Evolutionary conservation across 371 early-diverging fungal species (phyloP).

Genomic region (Mucor circinelloides): DNA sequence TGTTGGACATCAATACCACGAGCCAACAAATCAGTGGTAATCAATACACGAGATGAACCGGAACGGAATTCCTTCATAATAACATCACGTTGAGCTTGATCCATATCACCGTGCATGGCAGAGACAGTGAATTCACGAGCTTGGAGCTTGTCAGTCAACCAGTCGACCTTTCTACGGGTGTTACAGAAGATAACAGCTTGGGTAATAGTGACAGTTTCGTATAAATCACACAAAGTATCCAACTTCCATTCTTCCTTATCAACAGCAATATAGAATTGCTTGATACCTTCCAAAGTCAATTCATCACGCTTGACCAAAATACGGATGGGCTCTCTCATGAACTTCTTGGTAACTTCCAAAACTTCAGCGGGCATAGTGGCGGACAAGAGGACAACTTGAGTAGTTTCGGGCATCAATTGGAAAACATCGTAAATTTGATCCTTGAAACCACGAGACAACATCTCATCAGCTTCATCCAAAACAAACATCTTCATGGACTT

Average conservation of each 20-base stretch:
- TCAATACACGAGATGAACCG: slow-evolving; percentile 94
- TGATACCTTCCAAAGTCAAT: slow-evolving; percentile 92
- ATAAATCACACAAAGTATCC: slow-evolving; percentile 91
- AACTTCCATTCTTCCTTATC: slow-evolving; percentile 92
- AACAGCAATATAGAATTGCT: slow-evolving; percentile 94
- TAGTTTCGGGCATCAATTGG: slow-evolving; percentile 79
- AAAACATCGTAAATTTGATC: slow-evolving; percentile 95
- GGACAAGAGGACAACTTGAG: slow-evolving; percentile 90
- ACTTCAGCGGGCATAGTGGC: slow-evolving; percentile 95
- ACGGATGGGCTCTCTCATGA: slow-evolving; percentile 90
- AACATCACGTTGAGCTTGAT: slow-evolving; percentile 94
- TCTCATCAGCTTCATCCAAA: slow-evolving; percentile 98
- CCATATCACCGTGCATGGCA: slow-evolving; percentile 97
- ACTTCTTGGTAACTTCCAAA: slow-evolving; percentile 89
- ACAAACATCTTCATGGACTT: slow-evolving; percentile 89
- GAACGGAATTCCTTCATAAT: slow-evolving; percentile 98
- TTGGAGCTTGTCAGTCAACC: slow-evolving; percentile 83
- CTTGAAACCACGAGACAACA: slow-evolving; percentile 93
- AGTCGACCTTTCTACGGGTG: slow-evolving; percentile 93
- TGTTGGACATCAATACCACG: slow-evolving; percentile 99
- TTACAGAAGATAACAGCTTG: slow-evolving; percentile 98
- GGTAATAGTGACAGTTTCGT: slow-evolving; percentile 89
- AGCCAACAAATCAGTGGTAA: slow-evolving; percentile 98
- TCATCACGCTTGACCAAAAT: slow-evolving; percentile 97
- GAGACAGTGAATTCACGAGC: slow-evolving; percentile 90